Evolutionary conservation across 2,329 filamentous ascomycete species (phyloP), one percentile per base, ranked within the genome.

Genomic region (Claviceps fusiformis): DNA sequence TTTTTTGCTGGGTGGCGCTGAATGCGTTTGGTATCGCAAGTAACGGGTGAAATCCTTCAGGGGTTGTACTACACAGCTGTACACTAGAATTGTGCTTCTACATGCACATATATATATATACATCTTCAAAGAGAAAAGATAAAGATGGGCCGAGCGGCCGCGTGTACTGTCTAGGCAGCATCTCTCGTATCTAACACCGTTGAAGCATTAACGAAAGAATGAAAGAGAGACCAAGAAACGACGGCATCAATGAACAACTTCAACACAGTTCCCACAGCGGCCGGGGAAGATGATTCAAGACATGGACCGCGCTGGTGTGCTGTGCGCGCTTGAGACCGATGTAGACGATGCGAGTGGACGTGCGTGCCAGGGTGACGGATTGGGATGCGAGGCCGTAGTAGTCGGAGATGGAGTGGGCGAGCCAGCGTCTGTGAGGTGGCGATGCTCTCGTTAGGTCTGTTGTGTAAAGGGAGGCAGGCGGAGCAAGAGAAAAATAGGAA

Each of bases 321-420:
- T 64, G 67, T 39, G 68, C 59, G 59, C 79, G 77, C 64, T 80
- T 82, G 58, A 92, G 73, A 3, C 87, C 87, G 27, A 96, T 84
- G 63, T 95, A 95, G 8, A 93, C 89, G 59, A 93, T 86, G 53
- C 88, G 81, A 53, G 85, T 80, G 15, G 83, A 79, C 3, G 89
- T 85, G 60, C 82, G 76, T 37, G 83, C 83, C 1, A 85, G 78
- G 0, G 86, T 86, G 57, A 92, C 81, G 5, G 87, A 91, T 73
- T 84, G 89, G 24, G 91, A 95, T 58, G 83, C 80, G 55, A 96
- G 78, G 48, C 90, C 91, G 66, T 97, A 97, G 69, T 97, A 97
- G 45, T 86, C 82, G 10, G 89, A 92, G 59, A 97, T 91, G 56
- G 88, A 87, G 70, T 97, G 91, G 1, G 95, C 89, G 54, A 97